Conservation (phyloP, 352 stramenopile species). For the Phytophthora brassicae region DNA sequence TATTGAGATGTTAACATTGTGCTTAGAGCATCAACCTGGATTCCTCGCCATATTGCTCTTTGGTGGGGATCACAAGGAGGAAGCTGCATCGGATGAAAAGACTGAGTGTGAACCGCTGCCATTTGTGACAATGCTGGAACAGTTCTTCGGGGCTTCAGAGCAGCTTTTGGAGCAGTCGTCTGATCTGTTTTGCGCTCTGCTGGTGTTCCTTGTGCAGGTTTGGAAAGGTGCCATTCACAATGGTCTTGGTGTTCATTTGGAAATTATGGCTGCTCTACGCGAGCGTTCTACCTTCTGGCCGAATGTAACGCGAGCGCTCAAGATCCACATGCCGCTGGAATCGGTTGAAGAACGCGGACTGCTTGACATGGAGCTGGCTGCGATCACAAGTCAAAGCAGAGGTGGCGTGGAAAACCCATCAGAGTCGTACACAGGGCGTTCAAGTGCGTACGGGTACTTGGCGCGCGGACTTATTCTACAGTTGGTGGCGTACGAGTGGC, state of each 20-base stretch:
- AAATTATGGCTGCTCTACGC: constrained; percentile 48
- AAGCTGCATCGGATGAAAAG: constrained; percentile 19
- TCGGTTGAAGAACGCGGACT: constrained; percentile 37
- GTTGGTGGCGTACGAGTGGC: constrained; percentile 67
- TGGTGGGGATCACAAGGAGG: constrained; percentile 21
- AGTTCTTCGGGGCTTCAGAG: constrained; percentile 59
- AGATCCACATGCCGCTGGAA: constrained; percentile 59
- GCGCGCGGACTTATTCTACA: constrained; percentile 62
- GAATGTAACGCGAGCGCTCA: constrained; percentile 56
- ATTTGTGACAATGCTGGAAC: constrained; percentile 47
- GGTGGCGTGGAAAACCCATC: constrained; percentile 20
- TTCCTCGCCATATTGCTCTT: constrained; percentile 64
- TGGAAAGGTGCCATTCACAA: constrained; percentile 52
- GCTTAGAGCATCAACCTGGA: constrained; percentile 56
- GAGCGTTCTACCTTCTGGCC: constrained; percentile 50
- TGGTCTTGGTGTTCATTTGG: constrained; percentile 43
- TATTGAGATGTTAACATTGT: constrained; percentile 54
- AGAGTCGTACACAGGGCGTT: constrained; percentile 51
- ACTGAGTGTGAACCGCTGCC: constrained; percentile 22
- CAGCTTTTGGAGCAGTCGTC: constrained; percentile 56
- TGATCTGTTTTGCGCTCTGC: constrained; percentile 57
- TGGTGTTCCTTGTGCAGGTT: constrained; percentile 58
- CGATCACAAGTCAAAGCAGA: constrained; percentile 25
- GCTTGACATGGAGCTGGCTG: constrained; percentile 42
- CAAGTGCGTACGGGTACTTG: constrained; percentile 59